Evolutionary conservation across 495 filamentous ascomycete genomes (phyloP).

Genomic region (Penicillium pulvis): DNA sequence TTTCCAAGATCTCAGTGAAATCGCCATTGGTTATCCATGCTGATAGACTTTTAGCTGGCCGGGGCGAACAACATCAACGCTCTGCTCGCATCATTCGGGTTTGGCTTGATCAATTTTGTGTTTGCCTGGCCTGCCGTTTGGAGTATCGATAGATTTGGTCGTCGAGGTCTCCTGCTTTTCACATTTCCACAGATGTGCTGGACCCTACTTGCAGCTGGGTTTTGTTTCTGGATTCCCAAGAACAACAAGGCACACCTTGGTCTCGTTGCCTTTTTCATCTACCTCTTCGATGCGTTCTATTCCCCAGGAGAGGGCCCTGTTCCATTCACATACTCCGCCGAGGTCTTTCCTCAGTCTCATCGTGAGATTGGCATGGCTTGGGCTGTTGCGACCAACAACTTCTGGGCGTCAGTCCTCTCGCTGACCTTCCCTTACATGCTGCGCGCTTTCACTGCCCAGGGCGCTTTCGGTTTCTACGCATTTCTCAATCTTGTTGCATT

Average conservation of each 20-base stretch:
- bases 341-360: slow-evolving; percentile 75
- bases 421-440: slow-evolving; percentile 69
- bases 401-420: slow-evolving; percentile 65
- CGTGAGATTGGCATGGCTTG: slow-evolving; percentile 76
- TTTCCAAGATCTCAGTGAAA: background rate
- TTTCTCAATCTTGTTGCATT: slow-evolving; percentile 65
- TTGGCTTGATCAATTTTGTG: slow-evolving; percentile 79
- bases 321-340: slow-evolving; percentile 78
- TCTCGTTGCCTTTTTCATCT: slow-evolving; percentile 70
- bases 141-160: slow-evolving; percentile 85
- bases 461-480: slow-evolving; percentile 63
- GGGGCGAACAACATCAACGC: slow-evolving; percentile 59
- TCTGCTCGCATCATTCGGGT: slow-evolving; percentile 74
- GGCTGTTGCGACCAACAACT: slow-evolving; percentile 68
- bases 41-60: slow-evolving; percentile 39
- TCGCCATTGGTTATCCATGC: background rate
- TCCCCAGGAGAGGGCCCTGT: slow-evolving; percentile 81
- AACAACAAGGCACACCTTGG: slow-evolving; percentile 55
- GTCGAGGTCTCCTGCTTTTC: slow-evolving; percentile 73
- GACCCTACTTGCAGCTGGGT: slow-evolving; percentile 71
- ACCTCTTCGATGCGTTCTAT: slow-evolving; percentile 72
- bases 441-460: slow-evolving; percentile 46
- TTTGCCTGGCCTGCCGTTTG: slow-evolving; percentile 82
- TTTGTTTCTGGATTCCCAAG: slow-evolving; percentile 67
- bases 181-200: slow-evolving; percentile 87